These are phyloP conservation scores for Eucalyptus victrix DNA, from an alignment of 345 rosid species.

Conservation along the genomic window DNA sequence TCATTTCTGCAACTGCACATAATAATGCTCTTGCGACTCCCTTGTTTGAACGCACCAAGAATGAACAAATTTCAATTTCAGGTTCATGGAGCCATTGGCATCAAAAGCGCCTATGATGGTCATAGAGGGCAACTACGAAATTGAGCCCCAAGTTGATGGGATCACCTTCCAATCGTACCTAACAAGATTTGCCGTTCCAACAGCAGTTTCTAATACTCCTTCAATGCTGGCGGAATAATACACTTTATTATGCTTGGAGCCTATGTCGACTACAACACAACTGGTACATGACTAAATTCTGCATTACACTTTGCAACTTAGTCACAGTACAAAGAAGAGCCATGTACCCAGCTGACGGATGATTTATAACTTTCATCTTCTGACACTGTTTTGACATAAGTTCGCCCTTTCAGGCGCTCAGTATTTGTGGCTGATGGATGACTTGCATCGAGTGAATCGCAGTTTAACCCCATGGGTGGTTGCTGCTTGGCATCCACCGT, in stretches of 20 bases:
- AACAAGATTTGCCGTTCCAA: conserved; percentile 62
- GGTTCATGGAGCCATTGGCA: conserved; percentile 77
- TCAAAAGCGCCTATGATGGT: conserved; percentile 87
- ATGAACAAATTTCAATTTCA: neutral
- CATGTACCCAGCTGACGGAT: neutral
- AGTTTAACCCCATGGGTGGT: conserved; percentile 68
- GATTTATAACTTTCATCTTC: neutral
- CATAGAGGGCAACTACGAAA: conserved; percentile 77
- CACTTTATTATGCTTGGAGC: conserved; percentile 86
- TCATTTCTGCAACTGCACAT: neutral
- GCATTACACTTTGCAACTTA: neutral
- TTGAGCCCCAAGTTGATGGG: conserved; percentile 63
- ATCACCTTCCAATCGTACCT: conserved; percentile 60
- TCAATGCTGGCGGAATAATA: conserved; percentile 66
- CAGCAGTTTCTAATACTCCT: conserved; percentile 74
- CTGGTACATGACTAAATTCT: conserved; percentile 20
- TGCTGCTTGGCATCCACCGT: conserved; percentile 81
- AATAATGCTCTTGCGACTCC: neutral
- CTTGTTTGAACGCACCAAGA: neutral
- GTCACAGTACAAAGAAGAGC: neutral
- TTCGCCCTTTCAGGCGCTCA: conserved; percentile 40
- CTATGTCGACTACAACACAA: conserved; percentile 53
- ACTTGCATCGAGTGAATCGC: conserved; percentile 40
- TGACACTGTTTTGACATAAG: neutral
- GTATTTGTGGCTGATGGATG: conserved; percentile 61